Base-by-base conservation (phyloP, 805 yeast species). In the Suhomyces faveliae region DNA sequence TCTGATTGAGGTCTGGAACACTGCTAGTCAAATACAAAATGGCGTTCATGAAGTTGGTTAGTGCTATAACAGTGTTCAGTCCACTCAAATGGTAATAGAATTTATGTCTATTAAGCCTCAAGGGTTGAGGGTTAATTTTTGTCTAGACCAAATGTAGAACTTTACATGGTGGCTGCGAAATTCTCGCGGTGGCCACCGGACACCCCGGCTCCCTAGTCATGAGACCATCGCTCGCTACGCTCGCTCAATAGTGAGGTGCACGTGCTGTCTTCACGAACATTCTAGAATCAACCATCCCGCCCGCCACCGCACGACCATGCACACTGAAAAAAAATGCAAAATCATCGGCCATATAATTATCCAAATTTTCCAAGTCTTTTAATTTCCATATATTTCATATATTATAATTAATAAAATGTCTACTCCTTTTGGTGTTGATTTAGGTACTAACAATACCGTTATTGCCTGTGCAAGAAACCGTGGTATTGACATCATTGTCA, bases 401-500 rank as follows among this genome's bases (percentile, higher is more conserved):
- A 33, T 7, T 8, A 15, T 6, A 33, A 6, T 15, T 33, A 15
- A 27, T n/a, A 30, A 15, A 37, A 90, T 89, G 96, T 87, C 96
- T 73, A 80, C 85, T 67, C 96, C 96, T 74, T 87, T 91, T 66
- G 99, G 99, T 78, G 85, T 94, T 73, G 99, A 94, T 83, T 86
- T 94, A 68, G 99, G 99, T 76, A 90, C 90, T 77, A 80, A 82
- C 79, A 87, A 81, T 79, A 84, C 96, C 55, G 97, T 92, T 59
- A 81, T 92, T 67, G 98, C 96, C 38, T 73, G 96, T 67, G 99
- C 99, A 54, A 87, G 92, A 71, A 94, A 92, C 83, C 85, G 98
- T 78, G 98, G 98, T 67, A 94, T 94, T 67, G 99, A 94, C 72
- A 85, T 94, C 63, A 89, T 94, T 63, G 98, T 94, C 75, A 94